Conservation (phyloP, 306 rosid species). For the Prunus salicina region DNA sequence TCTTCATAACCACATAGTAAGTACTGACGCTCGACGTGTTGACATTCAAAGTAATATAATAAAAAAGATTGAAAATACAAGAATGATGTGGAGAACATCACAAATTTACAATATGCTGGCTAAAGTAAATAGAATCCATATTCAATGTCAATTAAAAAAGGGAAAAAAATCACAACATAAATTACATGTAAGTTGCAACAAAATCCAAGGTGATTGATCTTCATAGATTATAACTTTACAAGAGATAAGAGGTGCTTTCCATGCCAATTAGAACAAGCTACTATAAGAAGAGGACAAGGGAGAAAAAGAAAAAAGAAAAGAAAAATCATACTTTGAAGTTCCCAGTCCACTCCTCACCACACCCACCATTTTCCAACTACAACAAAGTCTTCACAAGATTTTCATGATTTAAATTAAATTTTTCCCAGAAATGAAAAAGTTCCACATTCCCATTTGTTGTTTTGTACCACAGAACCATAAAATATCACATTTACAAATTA, state of each 20-base stretch:
- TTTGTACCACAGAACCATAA: conserved; percentile 28
- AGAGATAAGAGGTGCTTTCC: background rate
- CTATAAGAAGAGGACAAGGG: background rate
- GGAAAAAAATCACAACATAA: no score
- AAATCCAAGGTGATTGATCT: background rate
- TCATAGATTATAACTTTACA: background rate
- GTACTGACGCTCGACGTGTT: no score
- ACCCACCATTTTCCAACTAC: background rate
- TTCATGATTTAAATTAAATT: conserved; percentile 28
- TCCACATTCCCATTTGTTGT: conserved; percentile 19
- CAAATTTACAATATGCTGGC: no score
- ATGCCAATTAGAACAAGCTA: background rate
- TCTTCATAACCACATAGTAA: no score
- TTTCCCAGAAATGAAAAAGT: conserved; percentile 12
- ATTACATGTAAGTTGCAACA: no score
- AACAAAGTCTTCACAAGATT: conserved; percentile 21
- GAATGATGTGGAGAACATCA: no score
- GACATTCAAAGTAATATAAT: no score
- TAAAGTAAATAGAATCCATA: background rate
- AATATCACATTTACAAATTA: conserved; percentile 10
- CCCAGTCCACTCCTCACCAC: background rate
- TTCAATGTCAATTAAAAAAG: background rate
- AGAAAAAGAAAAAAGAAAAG: background rate
- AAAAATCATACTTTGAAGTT: background rate
- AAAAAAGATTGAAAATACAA: no score